Evolutionary conservation across 805 yeast species (phyloP), one percentile per base, ranked within the genome.

Genomic region (Candida corydali): DNA sequence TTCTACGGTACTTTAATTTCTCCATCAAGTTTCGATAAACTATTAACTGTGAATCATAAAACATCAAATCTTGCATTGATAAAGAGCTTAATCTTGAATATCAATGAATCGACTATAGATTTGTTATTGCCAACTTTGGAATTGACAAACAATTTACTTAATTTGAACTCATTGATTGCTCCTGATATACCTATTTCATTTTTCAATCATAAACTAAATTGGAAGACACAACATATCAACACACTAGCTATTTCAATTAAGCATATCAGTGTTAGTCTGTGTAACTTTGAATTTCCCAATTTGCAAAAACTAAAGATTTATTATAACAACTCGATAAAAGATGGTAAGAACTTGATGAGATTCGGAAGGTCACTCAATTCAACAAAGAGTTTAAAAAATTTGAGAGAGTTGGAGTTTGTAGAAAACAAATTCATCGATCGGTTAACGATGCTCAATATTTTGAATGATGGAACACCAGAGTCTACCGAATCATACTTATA

Each of bases 371-470:
- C 10, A 14, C 15, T 33, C 3, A 26, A 19, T 26, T n/a, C 10
- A 4, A 16, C n/a, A 4, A 25, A 33, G 14, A 26, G 25, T 18
- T 12, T 17, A 14, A 8, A 25, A 11, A 33, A 25, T 8, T 18
- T 33, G 10, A 4, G 30, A 15, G 36, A 33, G 16, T 18, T 33
- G 17, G 36, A 33, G 12, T 33, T 26, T 17, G 36, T 26, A 10
- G 36, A 33, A 26, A 25, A 25, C 26, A 18, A 25, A 26, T 33
- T 10, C 9, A 33, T 23, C 19, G 36, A 33, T 33, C n/a, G 36
- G 14, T 19, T 33, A 10, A 33, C 36, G 5, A 26, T 33, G 36
- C 18, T 33, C 10, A 33, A 33, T 26, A 33, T 33, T 26, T 33
- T 33, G 15, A 33, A 33, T 26, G 25, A 33, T 19, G 34, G 16